A percentile compares a stretch with the other conserved stretches of the same genome.
phyloP scores from a whole-genome alignment of 345 rosid genomes.

The Viola odorata region DNA sequence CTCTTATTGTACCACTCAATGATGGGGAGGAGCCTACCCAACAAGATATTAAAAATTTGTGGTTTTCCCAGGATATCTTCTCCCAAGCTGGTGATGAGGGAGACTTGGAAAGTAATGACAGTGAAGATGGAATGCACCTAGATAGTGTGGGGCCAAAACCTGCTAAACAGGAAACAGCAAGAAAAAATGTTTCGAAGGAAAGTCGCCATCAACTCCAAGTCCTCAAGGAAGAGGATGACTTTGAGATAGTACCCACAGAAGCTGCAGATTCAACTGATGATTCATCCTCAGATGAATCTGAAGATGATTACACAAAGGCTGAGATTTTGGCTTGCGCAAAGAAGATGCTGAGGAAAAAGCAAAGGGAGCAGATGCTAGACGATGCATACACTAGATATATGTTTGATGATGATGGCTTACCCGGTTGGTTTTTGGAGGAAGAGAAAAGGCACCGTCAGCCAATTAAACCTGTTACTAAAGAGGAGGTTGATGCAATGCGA shows the following conservation, averaged over 20 bases:
- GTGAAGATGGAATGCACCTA: constrained; percentile 51
- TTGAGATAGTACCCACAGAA: constrained; percentile 80
- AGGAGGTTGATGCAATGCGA: constrained; percentile 75
- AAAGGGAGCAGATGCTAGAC: constrained; percentile 72
- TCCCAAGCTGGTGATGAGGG: constrained; percentile 73
- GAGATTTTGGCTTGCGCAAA: constrained; percentile 87
- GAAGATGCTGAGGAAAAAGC: constrained; percentile 90
- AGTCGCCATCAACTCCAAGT: constrained; percentile 16
- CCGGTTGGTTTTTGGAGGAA: constrained; percentile 86
- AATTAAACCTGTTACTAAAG: constrained; percentile 77
- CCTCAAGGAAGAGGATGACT: constrained; percentile 45
- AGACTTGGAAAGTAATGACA: constrained; percentile 46
- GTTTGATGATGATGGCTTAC: constrained; percentile 68
- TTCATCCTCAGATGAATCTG: constrained; percentile 72
- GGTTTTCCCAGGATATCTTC: constrained; percentile 87
- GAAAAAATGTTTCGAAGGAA: constrained; percentile 16
- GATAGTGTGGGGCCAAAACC: constrained; percentile 21
- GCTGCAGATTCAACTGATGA: constrained; percentile 70
- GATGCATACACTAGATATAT: constrained; percentile 78
- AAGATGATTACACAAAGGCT: constrained; percentile 56
- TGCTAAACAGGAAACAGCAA: constrained; percentile 23
- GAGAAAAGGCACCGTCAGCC: constrained; percentile 71
- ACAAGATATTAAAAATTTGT: constrained; percentile 66
- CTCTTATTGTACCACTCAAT: constrained; percentile 66
- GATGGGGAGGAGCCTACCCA: constrained; percentile 56